Evolutionary conservation across 2,329 filamentous ascomycete genomes (phyloP).

Genomic region (Calonectria multiphialidica): DNA sequence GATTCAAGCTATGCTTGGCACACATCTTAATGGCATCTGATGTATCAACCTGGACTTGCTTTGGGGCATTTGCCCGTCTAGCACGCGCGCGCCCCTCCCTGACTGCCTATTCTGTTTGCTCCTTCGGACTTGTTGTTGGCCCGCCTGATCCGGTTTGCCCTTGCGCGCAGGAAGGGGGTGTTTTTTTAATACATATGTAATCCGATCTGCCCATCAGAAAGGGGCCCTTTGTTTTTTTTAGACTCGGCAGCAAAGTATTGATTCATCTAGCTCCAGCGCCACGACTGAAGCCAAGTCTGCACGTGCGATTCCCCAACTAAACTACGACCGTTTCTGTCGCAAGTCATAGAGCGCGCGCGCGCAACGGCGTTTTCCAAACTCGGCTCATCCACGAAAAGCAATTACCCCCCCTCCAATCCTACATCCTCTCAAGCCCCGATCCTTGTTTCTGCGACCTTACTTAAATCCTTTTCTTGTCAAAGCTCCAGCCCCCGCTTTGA

Average conservation of each 20-base stretch:
- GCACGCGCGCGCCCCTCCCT: conserved; percentile 2
- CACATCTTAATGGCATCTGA: neutral
- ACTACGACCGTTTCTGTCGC: neutral
- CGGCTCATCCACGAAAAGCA: neutral
- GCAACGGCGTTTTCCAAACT: neutral
- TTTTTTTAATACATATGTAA: neutral
- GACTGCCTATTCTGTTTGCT: neutral
- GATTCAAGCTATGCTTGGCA: neutral
- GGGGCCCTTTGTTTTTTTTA: neutral
- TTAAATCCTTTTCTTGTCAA: neutral
- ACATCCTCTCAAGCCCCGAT: neutral
- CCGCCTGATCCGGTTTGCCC: neutral
- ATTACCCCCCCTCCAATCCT: neutral
- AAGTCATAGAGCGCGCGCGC: neutral
- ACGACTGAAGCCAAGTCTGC: neutral
- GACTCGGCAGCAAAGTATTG: neutral
- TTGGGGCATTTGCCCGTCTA: neutral
- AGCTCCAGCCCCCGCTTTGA: neutral
- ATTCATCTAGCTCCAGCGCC: neutral
- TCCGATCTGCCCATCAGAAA: neutral
- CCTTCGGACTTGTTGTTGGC: neutral
- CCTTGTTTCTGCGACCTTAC: neutral
- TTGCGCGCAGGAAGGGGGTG: too few relatives aligned
- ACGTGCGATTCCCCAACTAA: neutral
- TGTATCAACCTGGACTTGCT: neutral